phyloP scores from a whole-genome alignment of 495 filamentous ascomycete genomes.

The Xylaria flabelliformis region DNA sequence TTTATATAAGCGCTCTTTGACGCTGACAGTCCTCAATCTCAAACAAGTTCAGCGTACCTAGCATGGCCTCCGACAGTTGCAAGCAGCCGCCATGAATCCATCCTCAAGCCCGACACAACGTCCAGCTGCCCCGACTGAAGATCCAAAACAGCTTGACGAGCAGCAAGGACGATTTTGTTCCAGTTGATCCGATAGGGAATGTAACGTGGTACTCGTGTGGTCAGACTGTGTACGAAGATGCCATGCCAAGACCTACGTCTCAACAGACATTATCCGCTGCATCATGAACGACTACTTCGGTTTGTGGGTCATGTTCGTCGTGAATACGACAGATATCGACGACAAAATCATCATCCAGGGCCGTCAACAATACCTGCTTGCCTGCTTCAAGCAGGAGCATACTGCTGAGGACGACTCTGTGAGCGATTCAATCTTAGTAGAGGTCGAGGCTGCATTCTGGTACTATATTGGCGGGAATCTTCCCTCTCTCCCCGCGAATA shows the following conservation, averaged over 20 bases:
- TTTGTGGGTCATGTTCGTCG: slow-evolving; percentile 82
- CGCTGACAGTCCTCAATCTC: too few relatives aligned
- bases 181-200: slow-evolving; percentile 60
- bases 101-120: slow-evolving; percentile 30
- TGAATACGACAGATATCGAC: slow-evolving; percentile 91
- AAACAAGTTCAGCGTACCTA: too few relatives aligned
- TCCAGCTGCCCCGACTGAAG: slow-evolving; percentile 44
- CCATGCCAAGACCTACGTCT: slow-evolving; percentile 84
- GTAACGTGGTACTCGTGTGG: slow-evolving; percentile 82
- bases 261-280: slow-evolving; percentile 84
- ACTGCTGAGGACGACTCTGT: slow-evolving; percentile 32
- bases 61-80: too few relatives aligned
- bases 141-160: slow-evolving; percentile 73
- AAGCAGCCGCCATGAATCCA: slow-evolving; percentile 33
- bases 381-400: slow-evolving; percentile 45
- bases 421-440: slow-evolving; percentile 32
- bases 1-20: too few relatives aligned
- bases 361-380: slow-evolving; percentile 72
- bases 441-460: slow-evolving; percentile 35
- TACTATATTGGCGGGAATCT: slow-evolving; percentile 41
- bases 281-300: slow-evolving; percentile 84
- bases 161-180: slow-evolving; percentile 72
- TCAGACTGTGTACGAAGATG: slow-evolving; percentile 83
- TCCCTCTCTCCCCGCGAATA: slow-evolving; percentile 35
- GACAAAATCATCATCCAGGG: slow-evolving; percentile 85